Percentiles rank a stretch among this genome's conserved stretches.
phyloP scores from a whole-genome alignment of 495 filamentous ascomycete species.

The Aspergillus homomorphus region DNA sequence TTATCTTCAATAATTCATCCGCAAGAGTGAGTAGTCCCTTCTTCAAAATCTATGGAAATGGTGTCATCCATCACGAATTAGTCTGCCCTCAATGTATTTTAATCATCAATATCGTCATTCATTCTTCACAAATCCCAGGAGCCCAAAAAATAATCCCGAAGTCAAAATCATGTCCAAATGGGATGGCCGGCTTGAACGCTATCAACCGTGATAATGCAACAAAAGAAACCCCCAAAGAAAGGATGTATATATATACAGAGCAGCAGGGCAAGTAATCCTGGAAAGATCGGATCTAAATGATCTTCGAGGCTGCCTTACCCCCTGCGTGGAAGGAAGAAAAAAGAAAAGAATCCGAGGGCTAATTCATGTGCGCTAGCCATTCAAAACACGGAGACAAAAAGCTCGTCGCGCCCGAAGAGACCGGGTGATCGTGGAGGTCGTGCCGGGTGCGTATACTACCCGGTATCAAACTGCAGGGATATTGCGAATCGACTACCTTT shows the following conservation, averaged over 20 bases:
- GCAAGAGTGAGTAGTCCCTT: too few species aligned
- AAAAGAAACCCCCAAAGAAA: not conserved
- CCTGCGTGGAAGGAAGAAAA: not conserved
- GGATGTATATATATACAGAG: not conserved
- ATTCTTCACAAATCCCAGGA: not conserved
- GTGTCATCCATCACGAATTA: too few species aligned
- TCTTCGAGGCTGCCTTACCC: too few species aligned
- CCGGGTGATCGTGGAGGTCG: too few species aligned
- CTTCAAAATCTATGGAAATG: too few species aligned
- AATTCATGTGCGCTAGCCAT: not conserved
- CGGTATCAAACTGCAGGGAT: constrained; percentile 23
- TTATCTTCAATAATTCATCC: too few species aligned
- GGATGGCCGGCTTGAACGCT: not conserved
- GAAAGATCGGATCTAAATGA: too few species aligned
- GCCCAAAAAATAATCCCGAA: not conserved
- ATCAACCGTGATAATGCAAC: not conserved
- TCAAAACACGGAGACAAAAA: not conserved
- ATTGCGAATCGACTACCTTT: constrained; percentile 73
- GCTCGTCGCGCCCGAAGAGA: not conserved
- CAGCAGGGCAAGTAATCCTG: not conserved
- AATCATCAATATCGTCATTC: too few species aligned
- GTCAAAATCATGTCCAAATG: not conserved
- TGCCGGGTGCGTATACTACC: not conserved
- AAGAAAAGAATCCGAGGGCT: not conserved
- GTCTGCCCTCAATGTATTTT: too few species aligned